Evolutionary conservation across 805 yeast species (phyloP), one percentile per base, ranked within the genome.

Genomic region (Kuraishia piskuri): DNA sequence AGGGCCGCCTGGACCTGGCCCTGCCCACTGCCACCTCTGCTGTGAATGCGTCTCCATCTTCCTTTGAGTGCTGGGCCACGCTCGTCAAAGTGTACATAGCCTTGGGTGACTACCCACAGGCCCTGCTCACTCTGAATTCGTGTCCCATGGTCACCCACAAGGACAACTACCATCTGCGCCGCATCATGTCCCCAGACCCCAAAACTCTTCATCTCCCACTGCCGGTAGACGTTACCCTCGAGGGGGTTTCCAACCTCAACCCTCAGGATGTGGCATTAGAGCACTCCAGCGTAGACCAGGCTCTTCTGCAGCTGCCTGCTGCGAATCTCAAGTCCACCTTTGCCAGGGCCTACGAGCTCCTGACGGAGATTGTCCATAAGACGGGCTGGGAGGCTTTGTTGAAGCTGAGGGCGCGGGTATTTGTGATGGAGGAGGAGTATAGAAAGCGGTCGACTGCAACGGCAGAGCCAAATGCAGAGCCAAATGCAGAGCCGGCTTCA

Each of bases 111-210:
- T 80, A 81, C 63, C 91, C 86, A 63, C 79, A 84, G 59, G 88
- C 94, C 1, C 71, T 88, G 52, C 68, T 86, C 54, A 80, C 90
- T 1, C 72, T 88, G 58, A 88, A 88, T 61, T 83, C 92, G 17
- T 86, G 91, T 62, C 95, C 95, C 22, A 86, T 88, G 90, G 83
- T 83, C 52, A 79, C 86, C 10, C 81, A 83, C 61, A 84, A 82
- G 62, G 94, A 87, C 59, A 79, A 79, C 57, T 86, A 74, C 63
- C 72, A 76, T 22, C 73, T 86, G 59, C 80, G 78, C 63, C 72
- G 94, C 61, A 76, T 84, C 3, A 79, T 79, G 10, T 78, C 80
- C 24, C 77, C 83, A 21, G 67, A 69, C 23, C 63, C 73, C 20
- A 81, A 79, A 2, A 78, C 76, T 54, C 68, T 88, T 59, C 95